These are phyloP conservation scores for Pogostemon cablin DNA, from an alignment of 257 asterid genomes.

Conservation along the genomic window DNA sequence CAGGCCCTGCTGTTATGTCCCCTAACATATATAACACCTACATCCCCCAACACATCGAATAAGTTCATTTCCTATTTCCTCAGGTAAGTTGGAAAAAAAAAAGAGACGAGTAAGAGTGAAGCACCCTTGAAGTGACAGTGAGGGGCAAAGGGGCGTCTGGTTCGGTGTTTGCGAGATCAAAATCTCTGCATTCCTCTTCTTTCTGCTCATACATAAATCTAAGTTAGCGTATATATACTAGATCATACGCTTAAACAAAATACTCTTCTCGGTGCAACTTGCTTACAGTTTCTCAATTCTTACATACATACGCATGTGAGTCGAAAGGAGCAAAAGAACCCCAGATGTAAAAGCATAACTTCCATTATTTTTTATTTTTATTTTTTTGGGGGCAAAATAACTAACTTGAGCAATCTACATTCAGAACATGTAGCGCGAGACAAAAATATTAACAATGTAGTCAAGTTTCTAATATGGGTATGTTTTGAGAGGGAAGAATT, in stretches of 20 bases:
- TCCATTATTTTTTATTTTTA: too few relatives aligned
- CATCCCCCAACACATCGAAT: slow-evolving; percentile 26
- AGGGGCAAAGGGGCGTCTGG: slow-evolving; percentile 87
- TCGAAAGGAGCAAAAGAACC: slow-evolving; percentile 22
- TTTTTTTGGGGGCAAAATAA: not conserved
- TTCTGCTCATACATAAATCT: slow-evolving; percentile 60
- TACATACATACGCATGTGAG: slow-evolving; percentile 17
- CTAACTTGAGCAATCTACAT: slow-evolving; percentile 20
- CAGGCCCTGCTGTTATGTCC: slow-evolving; percentile 94
- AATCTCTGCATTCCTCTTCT: slow-evolving; percentile 73
- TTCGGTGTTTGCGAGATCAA: slow-evolving; percentile 74
- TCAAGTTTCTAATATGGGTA: not conserved
- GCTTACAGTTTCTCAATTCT: slow-evolving; percentile 4
- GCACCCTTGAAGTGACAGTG: slow-evolving; percentile 91
- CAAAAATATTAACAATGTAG: slow-evolving; percentile 17
- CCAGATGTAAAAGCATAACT: slow-evolving; percentile 42
- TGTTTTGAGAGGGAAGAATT: slow-evolving; percentile 32
- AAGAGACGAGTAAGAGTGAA: slow-evolving; percentile 12
- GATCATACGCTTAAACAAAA: slow-evolving; percentile 13
- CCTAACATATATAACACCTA: slow-evolving; percentile 99
- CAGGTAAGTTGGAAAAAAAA: not conserved
- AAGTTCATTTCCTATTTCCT: slow-evolving; percentile 13
- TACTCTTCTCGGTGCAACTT: slow-evolving; percentile 11
- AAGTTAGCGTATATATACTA: slow-evolving; percentile 23
- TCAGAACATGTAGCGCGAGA: slow-evolving; percentile 6